A percentile compares a stretch with the other conserved stretches of the same genome.
These are phyloP conservation scores for Cryptosporidium parvum DNA, from an alignment of 169 alveolate species.

Conservation along the genomic window DNA sequence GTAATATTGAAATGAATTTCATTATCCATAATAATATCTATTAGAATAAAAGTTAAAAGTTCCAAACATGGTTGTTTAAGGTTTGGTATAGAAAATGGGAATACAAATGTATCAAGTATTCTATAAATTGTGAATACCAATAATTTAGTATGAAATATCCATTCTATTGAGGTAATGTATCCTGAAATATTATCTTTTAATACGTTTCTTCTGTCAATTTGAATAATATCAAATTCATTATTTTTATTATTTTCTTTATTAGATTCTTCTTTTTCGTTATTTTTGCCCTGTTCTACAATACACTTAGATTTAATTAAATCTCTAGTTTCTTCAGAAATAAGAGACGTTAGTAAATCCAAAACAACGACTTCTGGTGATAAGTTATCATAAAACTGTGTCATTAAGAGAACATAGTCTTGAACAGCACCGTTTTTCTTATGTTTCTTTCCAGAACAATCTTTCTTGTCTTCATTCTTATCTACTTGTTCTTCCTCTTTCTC, in stretches of 20 bases:
- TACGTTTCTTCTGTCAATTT: conserved; percentile 37
- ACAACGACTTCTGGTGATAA: conserved; percentile 67
- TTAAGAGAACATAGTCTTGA: conserved; percentile 20
- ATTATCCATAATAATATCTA: conserved; percentile 28
- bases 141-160: conserved; percentile 19
- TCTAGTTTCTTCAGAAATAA: conserved; percentile 37
- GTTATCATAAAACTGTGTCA: conserved; percentile 27
- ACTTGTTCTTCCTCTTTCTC: not conserved
- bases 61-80: conserved; percentile 20
- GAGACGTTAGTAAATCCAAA: conserved; percentile 49
- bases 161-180: conserved; percentile 26
- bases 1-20: not conserved
- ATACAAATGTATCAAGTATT: conserved; percentile 45
- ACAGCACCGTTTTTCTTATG: not conserved
- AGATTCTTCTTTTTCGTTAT: not conserved
- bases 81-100: conserved; percentile 53
- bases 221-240: conserved; percentile 11
- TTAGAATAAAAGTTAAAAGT: conserved; percentile 35
- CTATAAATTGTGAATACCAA: conserved; percentile 9
- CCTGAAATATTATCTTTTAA: conserved; percentile 27
- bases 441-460: not conserved
- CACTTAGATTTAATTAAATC: not conserved
- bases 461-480: not conserved
- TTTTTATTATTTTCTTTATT: conserved; percentile 4
- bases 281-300: not conserved